These are phyloP conservation scores for Neurospora pannonica DNA, from an alignment of 495 filamentous ascomycete species.

Conservation along the genomic window DNA sequence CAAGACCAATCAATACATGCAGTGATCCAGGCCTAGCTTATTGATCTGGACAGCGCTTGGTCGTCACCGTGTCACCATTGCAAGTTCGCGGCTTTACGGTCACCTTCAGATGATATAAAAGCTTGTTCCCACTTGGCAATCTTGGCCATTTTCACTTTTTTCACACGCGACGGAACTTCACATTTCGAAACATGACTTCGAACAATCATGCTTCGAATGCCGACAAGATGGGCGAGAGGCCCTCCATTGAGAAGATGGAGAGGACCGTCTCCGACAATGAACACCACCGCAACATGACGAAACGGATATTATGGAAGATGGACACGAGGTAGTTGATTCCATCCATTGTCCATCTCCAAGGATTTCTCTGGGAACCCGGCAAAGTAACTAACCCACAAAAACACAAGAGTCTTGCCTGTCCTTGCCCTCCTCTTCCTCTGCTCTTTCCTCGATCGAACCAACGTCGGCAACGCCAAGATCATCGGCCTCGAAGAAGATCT, in stretches of 20 bases:
- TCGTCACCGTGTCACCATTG: no score
- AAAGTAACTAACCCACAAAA: not conserved
- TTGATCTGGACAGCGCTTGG: not conserved
- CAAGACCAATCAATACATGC: not conserved
- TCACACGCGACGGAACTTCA: not conserved
- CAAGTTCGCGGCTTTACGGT: no score
- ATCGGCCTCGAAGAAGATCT: constrained; percentile 57
- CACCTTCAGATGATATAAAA: not conserved
- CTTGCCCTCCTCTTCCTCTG: constrained; percentile 41
- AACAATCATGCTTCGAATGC: not conserved
- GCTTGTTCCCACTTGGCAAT: not conserved
- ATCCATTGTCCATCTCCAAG: not conserved
- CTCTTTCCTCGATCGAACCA: constrained; percentile 68
- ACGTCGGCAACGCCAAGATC: constrained; percentile 79
- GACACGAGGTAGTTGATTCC: constrained; percentile 11
- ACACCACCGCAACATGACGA: constrained; percentile 1
- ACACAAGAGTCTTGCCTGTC: constrained; percentile 40
- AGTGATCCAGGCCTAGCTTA: not conserved
- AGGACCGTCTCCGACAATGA: not conserved
- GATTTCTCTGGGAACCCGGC: not conserved
- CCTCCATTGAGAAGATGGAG: not conserved
- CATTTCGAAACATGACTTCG: not conserved
- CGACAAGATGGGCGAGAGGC: not conserved
- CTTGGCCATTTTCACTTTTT: not conserved
- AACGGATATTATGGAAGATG: constrained; percentile 15